These are phyloP conservation scores for Naumovozyma baii DNA, from an alignment of 805 yeast genomes.

Conservation along the genomic window DNA sequence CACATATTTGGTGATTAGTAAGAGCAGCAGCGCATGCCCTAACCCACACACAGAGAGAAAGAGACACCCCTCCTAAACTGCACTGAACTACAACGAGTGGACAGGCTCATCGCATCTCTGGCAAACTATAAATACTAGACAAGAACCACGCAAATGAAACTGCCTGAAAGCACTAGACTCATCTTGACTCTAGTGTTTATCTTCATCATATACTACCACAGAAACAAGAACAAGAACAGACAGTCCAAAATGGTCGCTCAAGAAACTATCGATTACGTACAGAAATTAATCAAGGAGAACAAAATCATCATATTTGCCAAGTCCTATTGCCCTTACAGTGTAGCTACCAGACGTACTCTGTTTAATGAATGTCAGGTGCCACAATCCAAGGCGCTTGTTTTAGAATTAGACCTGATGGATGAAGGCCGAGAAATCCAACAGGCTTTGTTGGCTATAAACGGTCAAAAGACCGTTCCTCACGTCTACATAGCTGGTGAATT, in stretches of 20 bases:
- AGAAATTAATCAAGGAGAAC: constrained; percentile 52
- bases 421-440: constrained; percentile 76
- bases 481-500: constrained; percentile 83
- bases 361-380: constrained; percentile 36
- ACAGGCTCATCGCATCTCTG: too few species aligned
- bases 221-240: constrained; percentile 1
- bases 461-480: constrained; percentile 90
- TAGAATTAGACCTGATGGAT: constrained; percentile 38
- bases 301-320: constrained; percentile 75
- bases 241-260: constrained; percentile 50
- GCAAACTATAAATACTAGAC: too few species aligned
- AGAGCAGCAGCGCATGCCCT: too few species aligned
- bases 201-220: neutral
- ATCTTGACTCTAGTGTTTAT: neutral
- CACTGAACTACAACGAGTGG: too few species aligned
- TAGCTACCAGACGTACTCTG: constrained; percentile 35
- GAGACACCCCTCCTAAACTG: too few species aligned
- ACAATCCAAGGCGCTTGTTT: constrained; percentile 29
- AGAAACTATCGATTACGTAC: constrained; percentile 46
- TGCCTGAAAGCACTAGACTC: neutral
- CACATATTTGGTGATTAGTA: too few species aligned
- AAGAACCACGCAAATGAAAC: neutral
- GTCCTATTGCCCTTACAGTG: constrained; percentile 60
- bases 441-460: constrained; percentile 66
- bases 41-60: too few species aligned